Evolutionary conservation across 768 basidiomycete genomes (phyloP), one percentile per base, ranked within the genome.

Genomic region (Collybiopsis luxurians): DNA sequence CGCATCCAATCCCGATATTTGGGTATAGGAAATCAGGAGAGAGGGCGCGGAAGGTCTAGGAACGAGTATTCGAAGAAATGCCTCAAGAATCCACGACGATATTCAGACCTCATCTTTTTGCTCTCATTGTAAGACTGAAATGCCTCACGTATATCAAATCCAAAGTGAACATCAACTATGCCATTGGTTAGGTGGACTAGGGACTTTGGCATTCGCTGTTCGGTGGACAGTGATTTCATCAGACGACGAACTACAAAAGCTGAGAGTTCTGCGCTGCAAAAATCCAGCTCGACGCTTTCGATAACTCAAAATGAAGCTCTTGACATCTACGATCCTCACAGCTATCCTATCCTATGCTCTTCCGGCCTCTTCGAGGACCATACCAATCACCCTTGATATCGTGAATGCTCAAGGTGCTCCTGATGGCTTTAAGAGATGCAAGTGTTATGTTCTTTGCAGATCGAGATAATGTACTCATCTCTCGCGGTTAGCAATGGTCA

Each of bases 371-470:
- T 38, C 50, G 34, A 34, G 34, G 15, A 27, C 34, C 12, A 19
- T 40, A 13, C 19, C 79, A 79, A 59, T 69, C 39, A 68, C 67
- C 17, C 73, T 78, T 21, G 65, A 73, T 58, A 65, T 79, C 46
- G 60, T 61, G 27, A 79, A 79, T 64, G 67, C 67, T 45, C 56
- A 69, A 13, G 69, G 80, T 43, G 67, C 75, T 9, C 79, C 79
- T 2, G 78, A 80, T 63, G 79, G 78, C 30, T 76, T 71, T 56
- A 38, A 34, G 11, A 63, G 68, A 52, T 68, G 68, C 61, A 68
- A 58, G 67, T 52, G 1, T 26, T 48, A 12, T 26, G 12, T 1
- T 48, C 30, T 13, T 31, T 31, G 28, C 31, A 13, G 31, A 13
- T 34, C 6, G 31, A 34, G 13, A 13, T 13, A 48, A 17, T 17